Conservation (phyloP, 228 moss, liverwort and hornwort species). For the Sphagnum magellanicum region DNA sequence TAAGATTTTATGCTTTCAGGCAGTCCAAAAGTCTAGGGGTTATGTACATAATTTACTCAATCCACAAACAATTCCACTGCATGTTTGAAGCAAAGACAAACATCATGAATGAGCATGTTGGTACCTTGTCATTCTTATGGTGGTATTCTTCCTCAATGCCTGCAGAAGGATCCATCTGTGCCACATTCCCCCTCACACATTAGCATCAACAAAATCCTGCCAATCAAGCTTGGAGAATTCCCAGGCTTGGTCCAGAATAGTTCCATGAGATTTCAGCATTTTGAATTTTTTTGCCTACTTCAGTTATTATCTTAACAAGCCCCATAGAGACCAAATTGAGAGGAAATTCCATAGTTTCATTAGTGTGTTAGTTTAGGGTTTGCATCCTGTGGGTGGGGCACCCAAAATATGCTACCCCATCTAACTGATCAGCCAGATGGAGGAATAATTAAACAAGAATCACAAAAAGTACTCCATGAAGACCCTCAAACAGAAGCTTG, state of each 20-base stretch:
- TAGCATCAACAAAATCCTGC: no score
- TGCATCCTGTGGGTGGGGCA: neutral
- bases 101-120: no score
- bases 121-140: constrained; percentile 87
- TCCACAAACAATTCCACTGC: no score
- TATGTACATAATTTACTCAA: no score
- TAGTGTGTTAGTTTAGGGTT: neutral
- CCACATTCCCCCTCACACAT: neutral
- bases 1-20: no score
- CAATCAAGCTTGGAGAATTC: neutral
- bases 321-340: no score
- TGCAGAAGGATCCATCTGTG: constrained; percentile 81
- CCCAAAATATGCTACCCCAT: neutral
- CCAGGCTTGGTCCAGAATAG: neutral
- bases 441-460: neutral
- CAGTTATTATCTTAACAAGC: no score
- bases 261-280: neutral
- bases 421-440: neutral
- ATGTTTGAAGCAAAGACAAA: no score
- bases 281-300: neutral
- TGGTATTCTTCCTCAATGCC: constrained; percentile 95
- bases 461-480: neutral
- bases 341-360: neutral
- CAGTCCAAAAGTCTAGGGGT: no score
- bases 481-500: neutral